Base-by-base conservation (phyloP, 2,329 filamentous ascomycete species). In the Fusarium albosuccineum region DNA sequence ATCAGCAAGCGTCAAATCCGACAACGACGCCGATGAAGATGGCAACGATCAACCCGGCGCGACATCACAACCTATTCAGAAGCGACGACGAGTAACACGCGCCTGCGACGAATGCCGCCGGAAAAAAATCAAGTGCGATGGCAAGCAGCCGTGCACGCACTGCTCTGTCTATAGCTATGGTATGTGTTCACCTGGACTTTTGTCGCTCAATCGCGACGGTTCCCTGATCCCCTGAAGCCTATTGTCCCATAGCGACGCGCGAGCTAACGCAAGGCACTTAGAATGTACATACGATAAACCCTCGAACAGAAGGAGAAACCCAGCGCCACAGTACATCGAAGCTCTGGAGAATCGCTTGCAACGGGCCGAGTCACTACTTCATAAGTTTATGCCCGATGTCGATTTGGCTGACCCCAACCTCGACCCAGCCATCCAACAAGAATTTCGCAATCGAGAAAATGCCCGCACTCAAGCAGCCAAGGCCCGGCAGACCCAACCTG, bases 141-240 rank as follows among this genome's bases (percentile, higher is more conserved):
- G 92, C 70, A 93, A 94, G 78, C 92, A 94, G 76, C 92, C 92
- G 9, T 96, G 92, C 80, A 97, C 94, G 0, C 96, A 98, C 79
- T 99, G 96, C 79, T 97, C 94, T 10, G 94, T 98, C 50, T 99
- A 99, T 80, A 97, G 94, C 77, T 99, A 99, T 83, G 95, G 96
- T 97, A 86, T 76, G 65, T 44, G 34, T 33, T 36, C 59, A 26
- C n/a, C 34, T 52, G 22, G 22, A 22, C 53, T 26, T 29, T 52
- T 52, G 13, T 36, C 27, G 37, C 36, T 55, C 45, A 59, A 56
- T 51, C 39, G 42, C 42, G 37, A 37, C 26, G 30, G 29, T 29
- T 48, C 27, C 56, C n/a, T 11, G 37, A 57, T 39, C 40, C 34
- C 41, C 51, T n/a, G 57, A 57, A 33, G 34, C 22, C 52, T 11